Base-by-base conservation (phyloP, 805 yeast genomes). In the Candida loeiensis region DNA sequence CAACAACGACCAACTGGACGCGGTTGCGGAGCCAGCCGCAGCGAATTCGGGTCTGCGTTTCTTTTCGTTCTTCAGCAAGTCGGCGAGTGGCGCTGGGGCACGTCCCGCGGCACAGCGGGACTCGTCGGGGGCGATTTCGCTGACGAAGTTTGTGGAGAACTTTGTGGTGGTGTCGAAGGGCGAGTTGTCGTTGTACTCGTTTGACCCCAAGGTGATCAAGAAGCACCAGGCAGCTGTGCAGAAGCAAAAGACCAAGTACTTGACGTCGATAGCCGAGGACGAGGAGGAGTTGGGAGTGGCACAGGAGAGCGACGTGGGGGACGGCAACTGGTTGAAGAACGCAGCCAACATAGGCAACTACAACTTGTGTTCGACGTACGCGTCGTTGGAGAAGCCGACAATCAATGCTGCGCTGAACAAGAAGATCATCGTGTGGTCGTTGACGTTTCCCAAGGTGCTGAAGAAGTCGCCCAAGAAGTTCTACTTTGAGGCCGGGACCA, bases 131-230 rank as follows among this genome's bases (percentile, higher is more conserved):
- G 15, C 43, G 30, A 19, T 39, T 15, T 45, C 63, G 47, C 51
- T 55, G 42, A 50, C 53, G 36, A 66, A 68, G 43, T 54, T 66
- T 39, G 58, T 59, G 4, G 76, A 74, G 42, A 65, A 72, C 42
- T 82, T 82, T 53, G 79, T 76, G n/a, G 86, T 81, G 32, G 83
- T 80, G 1, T 76, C 83, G 15, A 74, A 80, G 45, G 87, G 86
- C 34, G 84, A 80, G 54, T 57, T 82, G 39, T 68, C 77, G 27
- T 61, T 81, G 36, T 82, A 77, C 54, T 69, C 76, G 8, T 79
- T 80, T 50, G 74, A 69, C 49, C 72, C 69, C 11, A 69, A 66
- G 49, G 47, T 63, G 28, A 55, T 67, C 40, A 66, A 66, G 49
- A 68, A 66, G 41, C 70, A 66, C 38, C 67, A 64, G 43, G 61